These are phyloP conservation scores for Puccinia brachypodii DNA, from an alignment of 1,284 basidiomycete genomes.

Conservation along the genomic window DNA sequence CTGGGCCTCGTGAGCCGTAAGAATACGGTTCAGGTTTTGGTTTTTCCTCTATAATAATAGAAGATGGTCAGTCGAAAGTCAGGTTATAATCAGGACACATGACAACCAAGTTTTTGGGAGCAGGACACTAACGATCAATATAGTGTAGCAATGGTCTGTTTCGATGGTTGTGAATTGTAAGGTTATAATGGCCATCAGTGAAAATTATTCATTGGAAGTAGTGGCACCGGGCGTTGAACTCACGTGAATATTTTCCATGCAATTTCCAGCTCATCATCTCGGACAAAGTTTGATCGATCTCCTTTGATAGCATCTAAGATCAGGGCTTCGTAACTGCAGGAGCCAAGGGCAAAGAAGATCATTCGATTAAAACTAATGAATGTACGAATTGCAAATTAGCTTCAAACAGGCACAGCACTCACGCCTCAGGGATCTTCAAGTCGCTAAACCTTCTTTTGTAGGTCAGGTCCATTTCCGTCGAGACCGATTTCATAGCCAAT, in stretches of 20 bases:
- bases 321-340: conserved; percentile 69
- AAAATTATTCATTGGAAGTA: not conserved
- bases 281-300: conserved; percentile 88
- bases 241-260: conserved; percentile 72
- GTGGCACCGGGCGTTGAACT: not conserved
- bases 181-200: not conserved
- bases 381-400: not conserved
- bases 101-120: not conserved
- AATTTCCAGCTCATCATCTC: conserved; percentile 88
- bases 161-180: not conserved
- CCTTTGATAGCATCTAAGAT: conserved; percentile 85
- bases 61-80: not conserved
- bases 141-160: conserved; percentile 45
- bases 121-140: conserved; percentile 33
- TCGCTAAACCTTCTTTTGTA: conserved; percentile 92
- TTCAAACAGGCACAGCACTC: not conserved
- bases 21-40: conserved; percentile 71
- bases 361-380: not conserved
- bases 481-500: conserved; percentile 79
- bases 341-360: not conserved
- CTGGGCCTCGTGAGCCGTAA: conserved; percentile 91
- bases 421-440: conserved; percentile 85
- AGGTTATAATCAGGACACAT: not conserved
- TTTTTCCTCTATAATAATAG: conserved; percentile 32
- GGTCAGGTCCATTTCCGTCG: conserved; percentile 92